Evolutionary conservation across 352 stramenopile species (phyloP), one percentile per base, ranked within the genome.

Genomic region (Globisporangium polare): DNA sequence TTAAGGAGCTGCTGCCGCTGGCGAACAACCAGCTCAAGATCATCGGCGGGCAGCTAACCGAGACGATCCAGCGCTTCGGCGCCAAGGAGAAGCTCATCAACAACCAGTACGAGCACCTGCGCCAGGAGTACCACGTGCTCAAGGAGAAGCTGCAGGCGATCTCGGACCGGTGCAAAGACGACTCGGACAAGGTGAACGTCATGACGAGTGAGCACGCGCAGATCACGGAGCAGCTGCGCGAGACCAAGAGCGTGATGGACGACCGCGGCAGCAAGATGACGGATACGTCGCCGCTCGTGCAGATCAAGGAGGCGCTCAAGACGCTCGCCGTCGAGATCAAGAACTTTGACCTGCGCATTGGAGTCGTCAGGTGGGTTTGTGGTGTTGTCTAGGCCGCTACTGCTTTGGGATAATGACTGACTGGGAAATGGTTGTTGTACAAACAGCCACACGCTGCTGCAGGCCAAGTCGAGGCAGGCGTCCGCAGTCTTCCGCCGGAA

Each of bases 261-360:
- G 80, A 86, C 33, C 83, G 83, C 10, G 83, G 83, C 20, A 86
- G 75, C 67, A 94, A 91, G 67, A 92, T 94, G 86, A 94, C 83
- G 9, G 82, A 94, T 66, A 94, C 86, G 52, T 86, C 81, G 49
- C 86, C 86, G 33, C 81, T 93, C 6, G 86, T 92, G 57, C 73
- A 89, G 50, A 93, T 94, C 75, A 94, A 94, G 62, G 78, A 87
- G 41, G 82, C 83, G 47, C 80, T 94, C 53, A 92, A 91, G 71
- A 83, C 73, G 18, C 81, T 94, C 24, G 77, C 71, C 24, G 52
- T 63, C 27, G 83, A 94, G 64, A 92, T 91, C 67, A 91, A 92
- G 65, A 81, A 74, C 65, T 92, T 94, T 63, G 85, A 94, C 42
- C 60, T 94, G 60, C 81, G 83, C 15, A 89, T 94, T 52, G 83